Percentiles rank a stretch among this genome's conserved stretches.
Evolutionary conservation across 371 early-diverging fungal species (phyloP).

Genomic region (Mortierella sp.): DNA sequence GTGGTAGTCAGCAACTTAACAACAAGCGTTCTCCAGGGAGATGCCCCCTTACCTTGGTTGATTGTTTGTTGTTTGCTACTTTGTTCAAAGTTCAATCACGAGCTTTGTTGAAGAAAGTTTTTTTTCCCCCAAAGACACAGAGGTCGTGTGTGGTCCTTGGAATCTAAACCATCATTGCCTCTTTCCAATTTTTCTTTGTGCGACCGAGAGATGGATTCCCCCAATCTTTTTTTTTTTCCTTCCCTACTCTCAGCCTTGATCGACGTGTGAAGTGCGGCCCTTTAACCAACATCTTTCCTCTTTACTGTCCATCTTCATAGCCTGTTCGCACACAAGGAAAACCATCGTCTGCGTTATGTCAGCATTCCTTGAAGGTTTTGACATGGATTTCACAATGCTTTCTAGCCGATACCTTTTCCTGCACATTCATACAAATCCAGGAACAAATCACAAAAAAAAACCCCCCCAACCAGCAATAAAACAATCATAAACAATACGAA

Average conservation of each 20-base stretch:
- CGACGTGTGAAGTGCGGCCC: neutral
- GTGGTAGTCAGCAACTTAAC: neutral
- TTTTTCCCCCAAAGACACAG: neutral
- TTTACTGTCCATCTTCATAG: conserved; percentile 14
- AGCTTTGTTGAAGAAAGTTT: neutral
- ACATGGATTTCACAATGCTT: no score
- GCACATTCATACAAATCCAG: neutral
- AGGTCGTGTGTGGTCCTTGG: no score
- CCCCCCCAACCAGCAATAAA: neutral
- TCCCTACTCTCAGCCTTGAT: conserved; percentile 2
- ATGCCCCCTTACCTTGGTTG: neutral
- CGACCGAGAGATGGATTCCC: no score
- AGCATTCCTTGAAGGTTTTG: conserved; percentile 33
- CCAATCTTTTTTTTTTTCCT: neutral
- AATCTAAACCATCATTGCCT: no score
- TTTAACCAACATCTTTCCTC: neutral
- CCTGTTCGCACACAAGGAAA: conserved; percentile 32
- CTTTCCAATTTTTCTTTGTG: neutral
- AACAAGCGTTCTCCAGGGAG: neutral
- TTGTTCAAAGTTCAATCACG: neutral
- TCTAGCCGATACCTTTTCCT: no score
- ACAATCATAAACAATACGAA: neutral
- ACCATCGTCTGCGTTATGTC: conserved; percentile 44
- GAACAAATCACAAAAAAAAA: neutral
- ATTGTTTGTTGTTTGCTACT: no score